These are phyloP conservation scores for Trichoderma atrobrunneum DNA, from an alignment of 2,329 filamentous ascomycete species.

Conservation along the genomic window DNA sequence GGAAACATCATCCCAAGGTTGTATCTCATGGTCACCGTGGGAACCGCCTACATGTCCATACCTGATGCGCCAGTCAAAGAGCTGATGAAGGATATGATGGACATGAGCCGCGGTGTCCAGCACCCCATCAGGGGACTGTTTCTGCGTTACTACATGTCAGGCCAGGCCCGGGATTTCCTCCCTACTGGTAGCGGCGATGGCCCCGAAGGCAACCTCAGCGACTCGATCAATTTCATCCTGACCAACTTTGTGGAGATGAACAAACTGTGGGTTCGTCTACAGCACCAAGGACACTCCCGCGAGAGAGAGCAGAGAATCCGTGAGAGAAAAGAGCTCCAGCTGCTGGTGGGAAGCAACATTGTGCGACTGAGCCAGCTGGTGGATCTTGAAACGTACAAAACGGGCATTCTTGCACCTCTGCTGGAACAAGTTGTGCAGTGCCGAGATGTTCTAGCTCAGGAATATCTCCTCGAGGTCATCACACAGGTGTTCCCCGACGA, in stretches of 20 bases:
- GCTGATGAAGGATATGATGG: slow-evolving; percentile 99
- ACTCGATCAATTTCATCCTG: slow-evolving; percentile 96
- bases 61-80: slow-evolving; percentile 98
- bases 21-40: slow-evolving; percentile 99
- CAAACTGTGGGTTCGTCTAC: slow-evolving; percentile 95
- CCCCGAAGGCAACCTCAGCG: slow-evolving; percentile 90
- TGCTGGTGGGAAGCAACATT: slow-evolving; percentile 94
- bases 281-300: slow-evolving; percentile 94
- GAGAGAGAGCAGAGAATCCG: slow-evolving; percentile 91
- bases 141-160: slow-evolving; percentile 91
- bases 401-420: slow-evolving; percentile 80
- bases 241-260: slow-evolving; percentile 99
- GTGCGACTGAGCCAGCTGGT: slow-evolving; percentile 93
- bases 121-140: slow-evolving; percentile 95
- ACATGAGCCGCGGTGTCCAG: slow-evolving; percentile 97
- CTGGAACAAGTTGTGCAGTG: slow-evolving; percentile 98
- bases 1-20: slow-evolving; percentile 95
- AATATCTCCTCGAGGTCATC: slow-evolving; percentile 96
- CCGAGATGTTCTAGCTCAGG: slow-evolving; percentile 91
- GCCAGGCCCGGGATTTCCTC: slow-evolving; percentile 86
- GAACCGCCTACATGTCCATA: slow-evolving; percentile 98
- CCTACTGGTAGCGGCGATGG: slow-evolving; percentile 81
- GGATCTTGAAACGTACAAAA: slow-evolving; percentile 91
- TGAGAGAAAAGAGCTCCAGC: slow-evolving; percentile 90
- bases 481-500: slow-evolving; percentile 99